These are phyloP conservation scores for Inga leiocalycina DNA, from an alignment of 306 rosid species.

Conservation along the genomic window DNA sequence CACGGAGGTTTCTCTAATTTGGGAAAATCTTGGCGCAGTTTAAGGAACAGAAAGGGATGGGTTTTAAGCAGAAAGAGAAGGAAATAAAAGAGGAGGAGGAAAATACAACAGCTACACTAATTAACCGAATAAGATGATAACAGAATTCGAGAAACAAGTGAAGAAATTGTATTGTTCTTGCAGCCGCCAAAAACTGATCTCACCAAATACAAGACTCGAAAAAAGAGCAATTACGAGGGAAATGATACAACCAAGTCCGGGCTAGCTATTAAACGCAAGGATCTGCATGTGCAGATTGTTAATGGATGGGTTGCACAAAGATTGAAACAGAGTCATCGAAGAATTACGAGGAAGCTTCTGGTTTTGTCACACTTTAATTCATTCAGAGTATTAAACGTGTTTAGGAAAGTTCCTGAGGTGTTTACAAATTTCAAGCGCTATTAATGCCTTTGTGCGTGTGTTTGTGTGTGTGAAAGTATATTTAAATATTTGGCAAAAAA, in stretches of 20 bases:
- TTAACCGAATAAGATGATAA: background rate
- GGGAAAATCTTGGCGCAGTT: no score
- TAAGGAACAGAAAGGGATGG: no score
- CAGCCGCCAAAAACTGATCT: background rate
- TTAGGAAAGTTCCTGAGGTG: background rate
- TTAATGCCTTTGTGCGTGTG: no score
- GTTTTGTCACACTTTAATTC: background rate
- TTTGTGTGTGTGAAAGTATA: no score
- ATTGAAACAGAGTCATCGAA: no score
- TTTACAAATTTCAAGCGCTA: no score
- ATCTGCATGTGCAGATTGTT: background rate
- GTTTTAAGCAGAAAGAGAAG: no score
- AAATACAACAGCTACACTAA: background rate
- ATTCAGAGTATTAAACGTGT: background rate
- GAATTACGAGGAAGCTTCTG: background rate
- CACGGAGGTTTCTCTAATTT: no score
- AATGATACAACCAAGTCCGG: background rate
- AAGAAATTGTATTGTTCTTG: background rate
- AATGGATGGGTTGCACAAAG: no score
- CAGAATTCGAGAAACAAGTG: background rate
- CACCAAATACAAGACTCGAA: background rate
- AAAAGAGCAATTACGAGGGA: background rate
- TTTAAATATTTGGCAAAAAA: no score
- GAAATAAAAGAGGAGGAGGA: background rate
- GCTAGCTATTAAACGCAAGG: background rate